Base-by-base conservation (phyloP, 208 protist species). In the Crithidia sp. region DNA sequence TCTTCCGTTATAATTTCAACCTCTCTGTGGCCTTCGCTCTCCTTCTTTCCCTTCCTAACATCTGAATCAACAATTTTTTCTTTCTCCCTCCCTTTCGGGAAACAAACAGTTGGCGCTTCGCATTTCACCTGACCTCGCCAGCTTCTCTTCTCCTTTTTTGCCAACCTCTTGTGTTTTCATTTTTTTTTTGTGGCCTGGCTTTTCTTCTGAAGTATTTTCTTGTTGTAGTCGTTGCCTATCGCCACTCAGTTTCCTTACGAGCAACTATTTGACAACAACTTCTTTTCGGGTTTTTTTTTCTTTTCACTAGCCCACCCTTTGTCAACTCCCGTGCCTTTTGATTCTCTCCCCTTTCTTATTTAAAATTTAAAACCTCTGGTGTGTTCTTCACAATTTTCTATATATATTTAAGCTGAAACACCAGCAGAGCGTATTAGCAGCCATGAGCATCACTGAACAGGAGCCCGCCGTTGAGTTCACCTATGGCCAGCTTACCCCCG, bases 401-500 rank as follows among this genome's bases (percentile, higher is more conserved):
- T 41, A 7, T 40, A 14, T 59, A n/a, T 41, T 41, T 59, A 59
- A 5, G 13, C 0, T 7, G 62, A 55, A 54, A 40, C 17, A 13
- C 7, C 19, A 28, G 28, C 0, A 28, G 28, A 28, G 28, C 28
- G 28, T 28, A 28, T 17, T 4, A 41, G 16, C 45, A 6, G 54
- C 55, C 5, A 77, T 77, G 73, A 59, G 62, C 41, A 12, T 58
- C 36, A 14, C 45, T 0, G 44, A 44, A 41, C 73, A 77, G 37
- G 59, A 56, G 70, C 56, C 66, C 37, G 69, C 78, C 17, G 67
- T 95, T 44, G 68, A 84, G 65, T 66, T 95, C 40, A 89, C 76
- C 28, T 95, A 93, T 74, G 85, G 84, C 41, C 89, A 94, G 67
- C 67, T 91, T 59, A 88, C 73, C 12, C 65, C 67, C 7, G 74